Evolutionary conservation across 2,329 filamentous ascomycete genomes (phyloP), one percentile per base, ranked within the genome.

Genomic region (Leptographium procerum): DNA sequence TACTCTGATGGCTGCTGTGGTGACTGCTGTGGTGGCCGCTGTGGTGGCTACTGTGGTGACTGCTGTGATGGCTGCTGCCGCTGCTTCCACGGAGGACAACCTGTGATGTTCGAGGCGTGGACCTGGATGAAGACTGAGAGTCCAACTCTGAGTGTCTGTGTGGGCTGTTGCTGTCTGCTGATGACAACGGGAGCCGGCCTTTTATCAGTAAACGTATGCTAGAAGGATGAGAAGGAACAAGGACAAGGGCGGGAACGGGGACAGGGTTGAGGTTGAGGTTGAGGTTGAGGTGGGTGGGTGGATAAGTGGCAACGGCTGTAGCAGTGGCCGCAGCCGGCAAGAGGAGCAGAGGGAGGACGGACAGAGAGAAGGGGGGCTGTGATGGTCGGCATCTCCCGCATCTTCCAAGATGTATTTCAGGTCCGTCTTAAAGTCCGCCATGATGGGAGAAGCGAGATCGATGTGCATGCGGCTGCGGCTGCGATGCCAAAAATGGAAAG

Each of bases 361-460:
- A 52, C 53, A 55, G 53, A 45, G 31, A 55, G 52, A 40, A 11
- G 26, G 53, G 22, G 53, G 24, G 24, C 36, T 40, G 22, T 55
- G 26, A 55, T 47, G 34, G 14, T 55, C 53, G 53, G 26, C 48
- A 52, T 52, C 48, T 28, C n/a, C 50, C 19, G 50, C 50, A 55
- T 55, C 53, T 10, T 45, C 53, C 53, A 55, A n/a, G 36, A 55
- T 55, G 33, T 55, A 55, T 33, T 55, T 55, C 24, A 55, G 36
- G 53, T 52, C 26, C 9, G 50, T 52, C n/a, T 52, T 52, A 9
- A 52, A 13, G 29, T 55, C 53, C 14, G 53, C 22, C 53, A 55
- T 55, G 53, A 19, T 28, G 53, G n/a, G 29, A 11, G n/a, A 22
- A 24, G 16, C 34, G 10, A 45, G 36, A 24, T 47, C 36, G 34